Evolutionary conservation across 2,329 filamentous ascomycete genomes (phyloP).

Genomic region (Penicillium fuscoglaucum): DNA sequence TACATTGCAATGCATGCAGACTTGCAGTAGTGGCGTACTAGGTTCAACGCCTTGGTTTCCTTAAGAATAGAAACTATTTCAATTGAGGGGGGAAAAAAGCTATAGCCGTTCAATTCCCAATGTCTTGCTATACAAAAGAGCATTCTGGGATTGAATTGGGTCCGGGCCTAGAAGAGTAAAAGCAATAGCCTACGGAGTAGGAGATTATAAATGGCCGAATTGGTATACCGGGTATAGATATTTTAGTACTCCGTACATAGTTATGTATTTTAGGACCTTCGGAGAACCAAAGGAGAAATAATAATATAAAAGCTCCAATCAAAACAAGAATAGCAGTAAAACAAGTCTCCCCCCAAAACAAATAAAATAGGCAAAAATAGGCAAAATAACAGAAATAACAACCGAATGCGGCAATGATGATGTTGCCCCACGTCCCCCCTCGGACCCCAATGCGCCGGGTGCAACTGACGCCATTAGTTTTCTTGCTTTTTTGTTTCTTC

Average conservation of each 20-base stretch:
- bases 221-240: neutral
- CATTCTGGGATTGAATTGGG: neutral
- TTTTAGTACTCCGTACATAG: neutral
- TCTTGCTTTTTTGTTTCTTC: conserved; percentile 11
- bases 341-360: neutral
- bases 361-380: neutral
- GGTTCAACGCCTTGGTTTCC: neutral
- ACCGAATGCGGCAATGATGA: conserved; percentile 30
- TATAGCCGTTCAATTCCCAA: conserved; percentile 8
- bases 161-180: conserved; percentile 4
- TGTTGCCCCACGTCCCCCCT: conserved; percentile 33
- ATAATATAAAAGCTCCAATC: neutral
- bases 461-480: conserved; percentile 23
- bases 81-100: neutral
- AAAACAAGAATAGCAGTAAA: neutral
- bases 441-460: conserved; percentile 32
- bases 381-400: neutral
- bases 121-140: neutral
- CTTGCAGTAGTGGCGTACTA: neutral
- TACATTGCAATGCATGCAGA: neutral
- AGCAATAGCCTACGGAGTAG: conserved; percentile 4
- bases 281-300: neutral
- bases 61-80: neutral
- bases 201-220: neutral
- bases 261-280: neutral